A percentile compares a stretch with the other conserved stretches of the same genome.
Evolutionary conservation across 768 basidiomycete species (phyloP).

Genomic region (Porphyrellus cyaneotinctus): DNA sequence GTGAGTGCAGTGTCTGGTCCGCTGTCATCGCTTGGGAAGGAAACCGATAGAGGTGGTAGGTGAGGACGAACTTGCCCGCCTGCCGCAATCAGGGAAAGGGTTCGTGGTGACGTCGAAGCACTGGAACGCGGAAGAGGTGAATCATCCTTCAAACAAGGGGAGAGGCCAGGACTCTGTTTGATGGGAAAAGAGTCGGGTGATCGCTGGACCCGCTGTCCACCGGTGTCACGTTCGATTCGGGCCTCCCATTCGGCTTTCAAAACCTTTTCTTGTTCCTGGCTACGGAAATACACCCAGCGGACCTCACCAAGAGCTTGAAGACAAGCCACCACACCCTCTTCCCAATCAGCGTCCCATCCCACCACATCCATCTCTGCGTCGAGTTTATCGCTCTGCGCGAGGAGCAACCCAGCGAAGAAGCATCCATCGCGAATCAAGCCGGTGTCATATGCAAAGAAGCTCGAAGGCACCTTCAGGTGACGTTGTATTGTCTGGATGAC

Average conservation of each 20-base stretch:
- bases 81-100: slow-evolving; percentile 31
- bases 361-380: slow-evolving; percentile 14
- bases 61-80: slow-evolving; percentile 42
- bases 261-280: slow-evolving; percentile 65
- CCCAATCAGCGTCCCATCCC: slow-evolving; percentile 29
- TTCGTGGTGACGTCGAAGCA: slow-evolving; percentile 10
- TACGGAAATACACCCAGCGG: slow-evolving; percentile 77
- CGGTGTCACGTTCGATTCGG: slow-evolving; percentile 32
- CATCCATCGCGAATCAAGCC: slow-evolving; percentile 85
- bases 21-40: slow-evolving; percentile 44
- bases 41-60: slow-evolving; percentile 43
- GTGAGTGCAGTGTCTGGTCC: slow-evolving; percentile 50
- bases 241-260: slow-evolving; percentile 48
- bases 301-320: slow-evolving; percentile 75
- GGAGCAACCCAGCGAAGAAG: slow-evolving; percentile 78
- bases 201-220: slow-evolving; percentile 22
- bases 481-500: slow-evolving; percentile 50
- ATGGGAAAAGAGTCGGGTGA: slow-evolving; percentile 22
- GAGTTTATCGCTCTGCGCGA: slow-evolving; percentile 53
- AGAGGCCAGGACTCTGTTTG: slow-evolving; percentile 28
- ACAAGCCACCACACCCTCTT: slow-evolving; percentile 45
- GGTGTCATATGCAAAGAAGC: slow-evolving; percentile 81
- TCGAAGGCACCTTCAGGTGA: slow-evolving; percentile 40
- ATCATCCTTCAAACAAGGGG: slow-evolving; percentile 22
- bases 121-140: slow-evolving; percentile 15